Percentiles rank a stretch among this genome's conserved stretches.
Evolutionary conservation across 2,329 filamentous ascomycete genomes (phyloP).

Genomic region (Corynespora cassiicola): DNA sequence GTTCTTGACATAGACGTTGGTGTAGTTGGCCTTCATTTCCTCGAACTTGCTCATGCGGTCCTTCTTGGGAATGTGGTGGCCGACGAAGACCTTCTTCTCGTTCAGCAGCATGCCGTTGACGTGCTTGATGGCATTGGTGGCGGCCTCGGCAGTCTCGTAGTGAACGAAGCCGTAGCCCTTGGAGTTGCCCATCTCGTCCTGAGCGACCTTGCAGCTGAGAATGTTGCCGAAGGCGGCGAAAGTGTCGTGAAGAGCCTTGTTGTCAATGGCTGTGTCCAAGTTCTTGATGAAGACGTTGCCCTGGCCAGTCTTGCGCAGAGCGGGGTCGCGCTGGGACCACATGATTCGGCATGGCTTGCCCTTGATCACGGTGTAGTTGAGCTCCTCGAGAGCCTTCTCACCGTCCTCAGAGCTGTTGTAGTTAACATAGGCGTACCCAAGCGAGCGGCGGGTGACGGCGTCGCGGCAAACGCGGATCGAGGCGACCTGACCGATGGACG

Average conservation of each 20-base stretch:
- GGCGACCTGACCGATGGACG: constrained; percentile 96
- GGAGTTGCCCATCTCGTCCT: constrained; percentile 95
- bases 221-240: constrained; percentile 99
- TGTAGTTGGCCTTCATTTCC: constrained; percentile 99
- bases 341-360: constrained; percentile 99
- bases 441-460: constrained; percentile 95
- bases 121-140: constrained; percentile 96
- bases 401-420: constrained; percentile 98
- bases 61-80: constrained; percentile 99
- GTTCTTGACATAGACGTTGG: constrained; percentile 99
- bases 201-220: constrained; percentile 98
- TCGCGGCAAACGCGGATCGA: constrained; percentile 99
- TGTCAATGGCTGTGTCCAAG: constrained; percentile 96
- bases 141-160: constrained; percentile 98
- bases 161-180: constrained; percentile 99
- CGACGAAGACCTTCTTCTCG: constrained; percentile 99
- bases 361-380: constrained; percentile 99
- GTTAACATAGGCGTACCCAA: constrained; percentile 99
- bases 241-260: constrained; percentile 99
- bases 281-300: constrained; percentile 99
- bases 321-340: constrained; percentile 99
- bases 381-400: constrained; percentile 97
- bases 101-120: constrained; percentile 99
- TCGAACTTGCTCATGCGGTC: constrained; percentile 99
- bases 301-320: constrained; percentile 98